Evolutionary conservation across 1,284 basidiomycete species (phyloP), one percentile per base, ranked within the genome.

Genomic region (Pterula multifida): DNA sequence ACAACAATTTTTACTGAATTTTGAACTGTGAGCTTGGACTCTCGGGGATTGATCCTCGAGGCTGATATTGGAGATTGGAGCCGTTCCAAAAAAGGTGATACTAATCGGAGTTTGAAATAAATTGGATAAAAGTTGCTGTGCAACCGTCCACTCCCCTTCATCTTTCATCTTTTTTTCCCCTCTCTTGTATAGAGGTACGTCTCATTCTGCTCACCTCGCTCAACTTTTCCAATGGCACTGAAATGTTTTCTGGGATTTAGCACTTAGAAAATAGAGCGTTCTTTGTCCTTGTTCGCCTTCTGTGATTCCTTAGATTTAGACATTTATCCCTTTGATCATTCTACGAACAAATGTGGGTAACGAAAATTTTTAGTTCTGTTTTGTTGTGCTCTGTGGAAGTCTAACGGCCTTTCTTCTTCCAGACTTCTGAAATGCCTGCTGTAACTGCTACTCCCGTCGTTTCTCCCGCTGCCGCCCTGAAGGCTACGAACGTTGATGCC

Each of bases 381-480:
- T n/a, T n/a, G n/a, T n/a, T n/a, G n/a, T n/a, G n/a, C n/a, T n/a
- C n/a, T 35, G 9, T 35, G 9, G 11, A 35, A 35, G 32, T 42
- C 21, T 42, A 42, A 42, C 13, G 39, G 9, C n/a, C 19, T 17
- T 9, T 42, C 39, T n/a, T 22, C 4, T 42, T 42, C 49, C 56
- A 80, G 76, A 75, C 67, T 60, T 63, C 63, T 69, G 70, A n/a
- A 42, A 87, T 87, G 85, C 82, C 85, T 57, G 79, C 82, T 68
- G 72, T 73, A 61, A 81, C 79, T 55, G 75, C 83, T 59, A 63
- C 78, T 57, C 69, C 79, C 58, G 61, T 66, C 61, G 66, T 67
- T 55, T 71, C 80, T 57, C 69, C 75, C 52, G 75, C 80, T 53
- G 75, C 75, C 55, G 72, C 75, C 48, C 76, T 85, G 68, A 86